Evolutionary conservation across 306 rosid genomes (phyloP), one percentile per base, ranked within the genome.

Genomic region (Mucuna pruriens): DNA sequence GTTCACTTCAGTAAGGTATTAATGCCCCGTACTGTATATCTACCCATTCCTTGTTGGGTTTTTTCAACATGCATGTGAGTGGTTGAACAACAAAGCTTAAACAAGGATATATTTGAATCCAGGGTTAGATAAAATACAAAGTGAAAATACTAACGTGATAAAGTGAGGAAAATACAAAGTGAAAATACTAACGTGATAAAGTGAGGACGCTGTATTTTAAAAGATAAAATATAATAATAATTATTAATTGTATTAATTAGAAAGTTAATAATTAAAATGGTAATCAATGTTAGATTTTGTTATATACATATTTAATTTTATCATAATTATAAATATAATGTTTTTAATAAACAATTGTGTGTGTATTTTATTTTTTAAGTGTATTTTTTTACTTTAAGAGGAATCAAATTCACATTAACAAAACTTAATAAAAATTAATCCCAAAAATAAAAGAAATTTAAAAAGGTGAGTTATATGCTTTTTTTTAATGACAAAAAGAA

Each of bases 61-160:
- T 83, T 81, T 83, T 68, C 66, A 70, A 81, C 52, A 45, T 76
- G 87, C 95, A 84, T 86, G 92, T 89, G 90, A 87, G 87, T 86
- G 39, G 88, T 84, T 86, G 88, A 71, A 49, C 75, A 55, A 39
- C 36, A 40, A 69, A 82, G 72, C 87, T 87, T 76, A 77, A 88
- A 65, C 73, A 66, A 69, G 17, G 12, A 74, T 67, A 40, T 77
- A 80, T 81, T 71, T 83, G 85, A 83, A 86, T 88, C 85, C 51
- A 36, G 58, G 46, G 74, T 31, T 26, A 38, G 60, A 77, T 67
- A 78, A 78, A 76, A 70, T 68, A 63, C 82, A 69, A 67, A 44
- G 26, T 48, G 38, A 79, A 66, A 57, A 55, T 40, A 64, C 20
- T 17, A 20, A 49, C 54, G 58, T 13, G 66, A n/a, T n/a, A n/a